Base-by-base conservation (phyloP, 129 eudicot genomes). In the Artemisia argyi region DNA sequence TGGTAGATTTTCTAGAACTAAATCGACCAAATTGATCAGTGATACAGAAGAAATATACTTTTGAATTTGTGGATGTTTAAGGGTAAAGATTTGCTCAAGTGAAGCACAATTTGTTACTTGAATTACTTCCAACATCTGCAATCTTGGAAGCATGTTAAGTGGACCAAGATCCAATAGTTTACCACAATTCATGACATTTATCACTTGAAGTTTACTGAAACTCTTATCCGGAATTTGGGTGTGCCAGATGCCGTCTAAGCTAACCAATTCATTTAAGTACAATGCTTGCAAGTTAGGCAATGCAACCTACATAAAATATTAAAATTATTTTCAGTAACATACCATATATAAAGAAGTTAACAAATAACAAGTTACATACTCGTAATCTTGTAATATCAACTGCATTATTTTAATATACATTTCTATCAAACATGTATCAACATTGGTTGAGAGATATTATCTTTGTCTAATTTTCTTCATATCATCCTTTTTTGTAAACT, bases 251-350 rank as follows among this genome's bases (percentile, higher is more conserved):
- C 66, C 79, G 72, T 46, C 60, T 57, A 81, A 72, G 70, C 71
- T 67, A 67, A 49, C 17, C 72, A 81, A 50, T 32, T 69, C 81
- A 50, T 66, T 67, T 12, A 81, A 73, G 48, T 76, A 18, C 66
- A 81, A 72, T 60, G 64, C 72, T 65, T 76, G 74, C 81, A 81
- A 60, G 42, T 76, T 77, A 57, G 85, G 81, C 53, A 81, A 61
- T 60, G 72, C 75, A 54, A 76, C 81, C 85, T 81, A 66, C 81
- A 81, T n/a, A 1, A 51, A 32, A 32, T 4, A 4, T 4, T 32
- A 4, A 5, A 5, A 32, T 32, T 32, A 32, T 49, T 18, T 9
- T 47, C 22, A 71, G 76, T 66, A 51, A 62, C 15, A 26, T 2
- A 64, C 7, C 42, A 73, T 60, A 66, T 47, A 73, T 46, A 64